phyloP scores from a whole-genome alignment of 2,329 filamentous ascomycete genomes.

The Aspergillus sclerotialis region DNA sequence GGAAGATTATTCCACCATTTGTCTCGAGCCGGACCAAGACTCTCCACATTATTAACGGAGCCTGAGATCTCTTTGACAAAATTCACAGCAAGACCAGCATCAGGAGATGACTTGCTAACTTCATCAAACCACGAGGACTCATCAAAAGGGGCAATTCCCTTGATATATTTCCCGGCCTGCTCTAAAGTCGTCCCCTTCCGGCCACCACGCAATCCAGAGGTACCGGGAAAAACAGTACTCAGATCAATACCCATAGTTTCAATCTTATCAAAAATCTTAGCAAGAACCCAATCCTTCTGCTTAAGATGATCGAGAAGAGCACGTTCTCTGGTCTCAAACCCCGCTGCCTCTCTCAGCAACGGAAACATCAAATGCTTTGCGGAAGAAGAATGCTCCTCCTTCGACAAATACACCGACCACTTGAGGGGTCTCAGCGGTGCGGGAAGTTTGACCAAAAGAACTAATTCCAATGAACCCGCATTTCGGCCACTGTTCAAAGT shows the following conservation, averaged over 20 bases:
- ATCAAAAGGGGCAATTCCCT: conserved; percentile 50
- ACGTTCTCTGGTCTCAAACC: conserved; percentile 41
- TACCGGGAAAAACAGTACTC: conserved; percentile 50
- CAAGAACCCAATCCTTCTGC: conserved; percentile 54
- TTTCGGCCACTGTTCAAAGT: conserved; percentile 21
- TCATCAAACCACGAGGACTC: conserved; percentile 39
- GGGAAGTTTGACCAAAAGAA: conserved; percentile 45
- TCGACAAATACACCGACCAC: conserved; percentile 47
- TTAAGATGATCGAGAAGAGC: conserved; percentile 44
- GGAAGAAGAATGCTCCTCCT: conserved; percentile 33
- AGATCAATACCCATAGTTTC: conserved; percentile 51
- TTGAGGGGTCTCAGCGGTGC: conserved; percentile 45
- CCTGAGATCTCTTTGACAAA: conserved; percentile 18
- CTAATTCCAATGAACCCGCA: conserved; percentile 37
- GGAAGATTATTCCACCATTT: conserved; percentile 29
- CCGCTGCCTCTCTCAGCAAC: conserved; percentile 43
- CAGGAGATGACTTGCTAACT: conserved; percentile 11
- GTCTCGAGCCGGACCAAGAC: conserved; percentile 12
- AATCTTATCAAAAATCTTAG: conserved; percentile 52
- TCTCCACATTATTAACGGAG: conserved; percentile 4
- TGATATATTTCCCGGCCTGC: conserved; percentile 48
- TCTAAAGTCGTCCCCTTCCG: conserved; percentile 41
- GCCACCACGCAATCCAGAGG: conserved; percentile 39
- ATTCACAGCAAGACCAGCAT: conserved; percentile 15
- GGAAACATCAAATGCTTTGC: conserved; percentile 48